A percentile compares a stretch with the other conserved stretches of the same genome.
phyloP scores from a whole-genome alignment of 805 yeast genomes.

The Zygotorulaspora chibaensis region DNA sequence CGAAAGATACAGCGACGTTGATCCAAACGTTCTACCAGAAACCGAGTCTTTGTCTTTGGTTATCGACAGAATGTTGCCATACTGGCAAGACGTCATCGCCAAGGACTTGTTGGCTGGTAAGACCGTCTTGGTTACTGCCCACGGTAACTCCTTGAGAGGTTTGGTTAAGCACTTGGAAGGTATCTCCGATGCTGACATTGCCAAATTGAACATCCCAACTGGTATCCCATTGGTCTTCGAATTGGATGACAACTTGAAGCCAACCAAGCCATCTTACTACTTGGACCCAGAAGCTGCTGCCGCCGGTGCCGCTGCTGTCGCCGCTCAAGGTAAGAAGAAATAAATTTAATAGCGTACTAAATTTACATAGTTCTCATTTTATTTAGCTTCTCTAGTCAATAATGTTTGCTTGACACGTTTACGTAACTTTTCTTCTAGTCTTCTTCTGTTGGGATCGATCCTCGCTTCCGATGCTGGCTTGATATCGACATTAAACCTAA shows the following conservation, averaged over 20 bases:
- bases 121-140: slow-evolving; percentile 92
- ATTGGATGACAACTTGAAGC: slow-evolving; percentile 80
- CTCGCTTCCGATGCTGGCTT: neutral
- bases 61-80: slow-evolving; percentile 93
- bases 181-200: slow-evolving; percentile 87
- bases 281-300: slow-evolving; percentile 99
- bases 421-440: slow-evolving; percentile 27
- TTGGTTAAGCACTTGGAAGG: slow-evolving; percentile 92
- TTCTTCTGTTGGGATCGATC: slow-evolving; percentile 24
- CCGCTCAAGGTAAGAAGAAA: slow-evolving; percentile 85
- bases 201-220: slow-evolving; percentile 94
- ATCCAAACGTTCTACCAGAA: slow-evolving; percentile 82
- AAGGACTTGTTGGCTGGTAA: slow-evolving; percentile 78
- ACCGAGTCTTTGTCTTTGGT: slow-evolving; percentile 94
- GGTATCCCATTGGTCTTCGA: slow-evolving; percentile 98
- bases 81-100: slow-evolving; percentile 92
- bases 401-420: slow-evolving; percentile 23
- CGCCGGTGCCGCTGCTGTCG: slow-evolving; percentile 99
- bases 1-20: slow-evolving; percentile 77
- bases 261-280: slow-evolving; percentile 91
- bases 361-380: neutral
- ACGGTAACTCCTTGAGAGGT: slow-evolving; percentile 97
- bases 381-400: slow-evolving; percentile 11
- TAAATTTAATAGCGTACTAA: slow-evolving; percentile 19
- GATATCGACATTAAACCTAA: slow-evolving; percentile 15